These are phyloP conservation scores for Earliella scabrosa DNA, from an alignment of 1,284 basidiomycete species.

Conservation along the genomic window DNA sequence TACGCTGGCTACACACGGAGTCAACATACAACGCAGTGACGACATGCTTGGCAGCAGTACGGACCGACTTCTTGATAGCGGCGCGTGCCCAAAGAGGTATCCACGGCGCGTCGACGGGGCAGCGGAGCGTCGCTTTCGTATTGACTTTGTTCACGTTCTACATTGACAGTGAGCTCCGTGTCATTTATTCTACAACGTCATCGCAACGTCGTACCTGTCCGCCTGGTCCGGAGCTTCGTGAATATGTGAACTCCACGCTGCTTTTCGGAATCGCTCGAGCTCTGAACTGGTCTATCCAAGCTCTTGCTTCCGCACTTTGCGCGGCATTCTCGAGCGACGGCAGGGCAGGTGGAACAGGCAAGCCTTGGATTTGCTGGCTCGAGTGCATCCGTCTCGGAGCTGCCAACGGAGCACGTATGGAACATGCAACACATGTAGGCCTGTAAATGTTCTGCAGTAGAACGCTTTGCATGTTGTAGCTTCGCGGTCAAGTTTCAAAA, in stretches of 20 bases:
- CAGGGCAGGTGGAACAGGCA: conserved; percentile 43
- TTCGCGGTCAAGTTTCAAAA: too few relatives aligned
- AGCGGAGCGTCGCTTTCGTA: conserved; percentile 72
- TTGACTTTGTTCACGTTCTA: conserved; percentile 86
- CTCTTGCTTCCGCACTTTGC: conserved; percentile 48
- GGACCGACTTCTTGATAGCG: conserved; percentile 55
- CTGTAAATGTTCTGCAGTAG: too few relatives aligned
- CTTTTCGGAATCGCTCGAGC: conserved; percentile 46
- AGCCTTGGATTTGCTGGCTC: conserved; percentile 3
- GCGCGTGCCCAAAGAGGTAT: conserved; percentile 70
- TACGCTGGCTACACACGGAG: conserved; percentile 57
- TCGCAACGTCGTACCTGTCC: conserved; percentile 59
- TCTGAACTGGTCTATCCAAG: conserved; percentile 58
- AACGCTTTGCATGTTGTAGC: too few relatives aligned
- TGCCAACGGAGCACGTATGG: neutral
- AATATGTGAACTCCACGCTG: conserved; percentile 63
- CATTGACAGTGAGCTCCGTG: neutral
- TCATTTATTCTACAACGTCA: neutral
- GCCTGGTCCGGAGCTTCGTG: conserved; percentile 79
- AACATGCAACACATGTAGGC: too few relatives aligned
- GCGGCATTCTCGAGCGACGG: conserved; percentile 38
- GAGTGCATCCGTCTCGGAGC: neutral
- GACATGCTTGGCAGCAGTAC: conserved; percentile 17
- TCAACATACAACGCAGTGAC: neutral
- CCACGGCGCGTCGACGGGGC: conserved; percentile 59